Percentiles rank a stretch among this genome's conserved stretches.
Evolutionary conservation across 2,329 filamentous ascomycete species (phyloP).

Genomic region (Clathrospora elynae): DNA sequence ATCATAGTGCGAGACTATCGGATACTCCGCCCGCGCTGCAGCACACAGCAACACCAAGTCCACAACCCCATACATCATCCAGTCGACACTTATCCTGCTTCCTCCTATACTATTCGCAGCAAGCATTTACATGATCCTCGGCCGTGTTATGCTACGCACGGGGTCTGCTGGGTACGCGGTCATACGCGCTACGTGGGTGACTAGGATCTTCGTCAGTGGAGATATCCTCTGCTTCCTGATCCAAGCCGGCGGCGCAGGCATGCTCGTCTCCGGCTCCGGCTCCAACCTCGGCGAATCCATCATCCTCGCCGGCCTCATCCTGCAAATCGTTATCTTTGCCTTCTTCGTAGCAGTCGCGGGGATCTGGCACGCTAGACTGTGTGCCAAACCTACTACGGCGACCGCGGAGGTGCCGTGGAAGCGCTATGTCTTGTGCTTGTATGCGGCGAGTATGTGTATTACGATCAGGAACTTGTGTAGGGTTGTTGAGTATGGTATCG

Average conservation of each 20-base stretch:
- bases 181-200: slow-evolving; percentile 54
- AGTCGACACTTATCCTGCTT: slow-evolving; percentile 41
- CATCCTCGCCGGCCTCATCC: slow-evolving; percentile 61
- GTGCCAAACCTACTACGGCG: slow-evolving; percentile 34
- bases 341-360: slow-evolving; percentile 59
- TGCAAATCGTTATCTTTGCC: slow-evolving; percentile 64
- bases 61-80: slow-evolving; percentile 46
- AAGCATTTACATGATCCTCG: slow-evolving; percentile 55
- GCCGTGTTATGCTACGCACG: slow-evolving; percentile 50
- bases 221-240: slow-evolving; percentile 61
- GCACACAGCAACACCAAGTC: slow-evolving; percentile 41
- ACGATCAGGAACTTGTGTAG: slow-evolving; percentile 55
- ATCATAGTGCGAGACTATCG: slow-evolving; percentile 44
- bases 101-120: slow-evolving; percentile 56
- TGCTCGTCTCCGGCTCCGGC: slow-evolving; percentile 38
- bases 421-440: slow-evolving; percentile 46
- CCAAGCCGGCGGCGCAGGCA: slow-evolving; percentile 57
- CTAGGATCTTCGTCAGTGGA: slow-evolving; percentile 60
- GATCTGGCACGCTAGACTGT: slow-evolving; percentile 58
- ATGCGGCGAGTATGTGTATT: slow-evolving; percentile 50
- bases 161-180: slow-evolving; percentile 52
- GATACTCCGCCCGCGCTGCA: slow-evolving; percentile 48
- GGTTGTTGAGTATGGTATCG: slow-evolving; percentile 53
- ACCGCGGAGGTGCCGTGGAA: slow-evolving; percentile 41
- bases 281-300: slow-evolving; percentile 55